A percentile compares a stretch with the other conserved stretches of the same genome.
Evolutionary conservation across 345 rosid species (phyloP).

Genomic region (Leavenworthia alabamica): DNA sequence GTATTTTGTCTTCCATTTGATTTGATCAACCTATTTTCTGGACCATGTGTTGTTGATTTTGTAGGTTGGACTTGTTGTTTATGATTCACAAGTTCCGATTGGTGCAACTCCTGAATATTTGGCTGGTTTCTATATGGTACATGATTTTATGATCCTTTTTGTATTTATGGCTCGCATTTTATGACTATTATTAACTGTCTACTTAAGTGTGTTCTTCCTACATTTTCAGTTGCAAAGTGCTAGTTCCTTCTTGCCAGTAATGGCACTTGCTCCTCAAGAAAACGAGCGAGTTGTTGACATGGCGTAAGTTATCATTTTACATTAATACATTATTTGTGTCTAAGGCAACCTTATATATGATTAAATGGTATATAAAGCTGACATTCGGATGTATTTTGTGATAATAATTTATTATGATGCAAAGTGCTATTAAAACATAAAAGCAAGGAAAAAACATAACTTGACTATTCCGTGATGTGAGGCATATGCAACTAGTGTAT

Average conservation of each 20-base stretch:
- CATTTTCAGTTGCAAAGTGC: conserved; percentile 78
- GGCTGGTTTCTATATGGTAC: conserved; percentile 94
- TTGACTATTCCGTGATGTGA: background rate
- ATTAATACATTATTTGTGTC: background rate
- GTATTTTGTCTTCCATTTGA: background rate
- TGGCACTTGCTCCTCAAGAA: conserved; percentile 99
- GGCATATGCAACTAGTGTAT: conserved; percentile 31
- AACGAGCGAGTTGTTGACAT: conserved; percentile 79
- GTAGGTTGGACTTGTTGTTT: conserved; percentile 84
- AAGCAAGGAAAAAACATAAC: background rate
- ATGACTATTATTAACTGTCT: background rate
- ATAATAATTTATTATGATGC: background rate
- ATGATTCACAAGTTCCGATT: conserved; percentile 88
- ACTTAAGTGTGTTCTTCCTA: background rate
- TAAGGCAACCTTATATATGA: background rate
- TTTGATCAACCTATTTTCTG: background rate
- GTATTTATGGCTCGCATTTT: background rate
- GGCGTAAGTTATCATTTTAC: conserved; percentile 61
- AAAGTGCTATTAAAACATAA: background rate
- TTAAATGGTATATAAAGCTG: background rate
- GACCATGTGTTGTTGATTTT: background rate
- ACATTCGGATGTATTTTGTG: background rate
- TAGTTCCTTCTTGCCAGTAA: conserved; percentile 91
- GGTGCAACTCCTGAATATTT: conserved; percentile 98
- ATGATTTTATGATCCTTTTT: background rate